phyloP scores from a whole-genome alignment of 768 basidiomycete species.

The Tricholomella constricta region DNA sequence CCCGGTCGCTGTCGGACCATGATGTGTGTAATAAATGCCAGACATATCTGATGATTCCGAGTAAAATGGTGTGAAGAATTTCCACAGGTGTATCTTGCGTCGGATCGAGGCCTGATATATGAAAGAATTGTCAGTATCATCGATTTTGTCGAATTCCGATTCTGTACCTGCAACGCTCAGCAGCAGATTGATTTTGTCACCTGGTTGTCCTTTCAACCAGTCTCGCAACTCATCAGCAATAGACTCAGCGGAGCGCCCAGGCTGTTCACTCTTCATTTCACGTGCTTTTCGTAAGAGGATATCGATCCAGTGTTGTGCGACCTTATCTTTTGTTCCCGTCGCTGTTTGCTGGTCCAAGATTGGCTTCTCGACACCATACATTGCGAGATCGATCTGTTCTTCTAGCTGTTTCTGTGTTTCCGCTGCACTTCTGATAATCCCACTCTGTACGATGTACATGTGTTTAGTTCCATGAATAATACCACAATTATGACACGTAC shows the following conservation, averaged over 20 bases:
- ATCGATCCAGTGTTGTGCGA: conserved; percentile 34
- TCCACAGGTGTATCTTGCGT: conserved; percentile 36
- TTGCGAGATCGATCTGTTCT: conserved; percentile 22
- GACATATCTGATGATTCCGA: conserved; percentile 38
- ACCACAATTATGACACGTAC: conserved; percentile 2
- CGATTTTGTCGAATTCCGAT: no score
- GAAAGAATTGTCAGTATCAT: neutral
- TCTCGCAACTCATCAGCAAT: conserved; percentile 19
- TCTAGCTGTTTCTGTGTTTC: conserved; percentile 13
- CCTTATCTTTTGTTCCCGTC: conserved; percentile 35
- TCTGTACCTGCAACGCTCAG: conserved; percentile 17
- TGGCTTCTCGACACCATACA: conserved; percentile 18
- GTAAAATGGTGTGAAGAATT: conserved; percentile 37
- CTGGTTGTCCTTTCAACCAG: conserved; percentile 24
- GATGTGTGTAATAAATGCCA: conserved; percentile 27
- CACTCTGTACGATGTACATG: neutral
- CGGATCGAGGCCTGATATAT: conserved; percentile 24
- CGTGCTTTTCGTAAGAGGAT: conserved; percentile 19
- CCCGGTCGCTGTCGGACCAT: conserved; percentile 20
- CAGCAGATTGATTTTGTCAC: conserved; percentile 23
- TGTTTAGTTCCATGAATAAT: neutral
- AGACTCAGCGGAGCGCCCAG: conserved; percentile 4
- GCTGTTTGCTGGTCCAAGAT: conserved; percentile 23
- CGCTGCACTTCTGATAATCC: conserved; percentile 7
- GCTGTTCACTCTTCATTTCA: neutral